These are phyloP conservation scores for Russula lepida DNA, from an alignment of 768 basidiomycete genomes.

Conservation along the genomic window DNA sequence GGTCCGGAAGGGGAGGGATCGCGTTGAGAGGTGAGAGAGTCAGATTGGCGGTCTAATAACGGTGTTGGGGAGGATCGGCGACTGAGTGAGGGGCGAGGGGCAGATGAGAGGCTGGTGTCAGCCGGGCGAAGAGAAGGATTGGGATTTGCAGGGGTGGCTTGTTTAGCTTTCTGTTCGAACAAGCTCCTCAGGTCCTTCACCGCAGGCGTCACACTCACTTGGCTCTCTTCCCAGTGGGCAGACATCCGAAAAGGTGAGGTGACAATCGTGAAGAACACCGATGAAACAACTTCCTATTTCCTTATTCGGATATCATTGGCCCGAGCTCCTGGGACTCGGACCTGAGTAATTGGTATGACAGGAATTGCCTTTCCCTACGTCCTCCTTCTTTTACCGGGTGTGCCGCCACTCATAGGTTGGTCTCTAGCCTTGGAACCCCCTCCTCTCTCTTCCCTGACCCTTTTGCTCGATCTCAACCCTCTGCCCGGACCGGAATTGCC, in stretches of 20 bases:
- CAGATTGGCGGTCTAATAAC: background rate
- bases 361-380: background rate
- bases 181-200: constrained; percentile 13
- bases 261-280: no score
- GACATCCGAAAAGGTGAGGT: background rate
- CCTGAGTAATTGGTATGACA: background rate
- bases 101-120: background rate
- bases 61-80: constrained; percentile 9
- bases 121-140: background rate
- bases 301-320: constrained; percentile 1
- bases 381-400: constrained; percentile 5
- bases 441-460: background rate
- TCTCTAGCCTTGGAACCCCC: background rate
- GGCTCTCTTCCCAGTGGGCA: background rate
- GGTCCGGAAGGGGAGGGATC: background rate
- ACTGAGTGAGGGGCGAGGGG: background rate
- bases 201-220: constrained; percentile 3
- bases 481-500: background rate
- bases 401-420: background rate
- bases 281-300: background rate
- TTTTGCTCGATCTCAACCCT: constrained; percentile 8
- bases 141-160: background rate
- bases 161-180: constrained; percentile 13
- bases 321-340: background rate
- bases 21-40: background rate